Conservation (phyloP, 2,329 filamentous ascomycete species). For the Cadophora sp. region DNA sequence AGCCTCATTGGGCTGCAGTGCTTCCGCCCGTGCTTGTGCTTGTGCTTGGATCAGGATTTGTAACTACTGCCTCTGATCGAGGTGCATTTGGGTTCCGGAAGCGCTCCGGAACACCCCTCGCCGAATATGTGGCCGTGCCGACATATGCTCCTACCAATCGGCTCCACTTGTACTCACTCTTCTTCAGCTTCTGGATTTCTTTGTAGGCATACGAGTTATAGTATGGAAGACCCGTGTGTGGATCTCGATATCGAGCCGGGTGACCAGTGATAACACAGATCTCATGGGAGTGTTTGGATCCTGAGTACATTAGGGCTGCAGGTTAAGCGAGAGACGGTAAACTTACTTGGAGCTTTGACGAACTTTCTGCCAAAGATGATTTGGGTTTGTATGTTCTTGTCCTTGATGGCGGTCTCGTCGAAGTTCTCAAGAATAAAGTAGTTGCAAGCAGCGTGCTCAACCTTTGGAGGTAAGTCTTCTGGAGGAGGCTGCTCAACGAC, state of each 20-base stretch:
- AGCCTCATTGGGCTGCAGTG: conserved; percentile 14
- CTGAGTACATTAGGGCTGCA: conserved; percentile 33
- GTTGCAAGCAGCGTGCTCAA: conserved; percentile 60
- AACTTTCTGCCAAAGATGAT: conserved; percentile 61
- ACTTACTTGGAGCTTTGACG: conserved; percentile 54
- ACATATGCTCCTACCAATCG: conserved; percentile 82
- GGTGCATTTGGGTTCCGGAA: conserved; percentile 54
- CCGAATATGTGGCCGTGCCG: conserved; percentile 68
- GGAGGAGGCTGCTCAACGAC: conserved; percentile 28
- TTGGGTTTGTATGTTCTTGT: conserved; percentile 60
- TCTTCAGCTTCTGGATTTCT: conserved; percentile 77
- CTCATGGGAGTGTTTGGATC: conserved; percentile 41
- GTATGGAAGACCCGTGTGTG: conserved; percentile 82
- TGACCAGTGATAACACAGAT: conserved; percentile 85
- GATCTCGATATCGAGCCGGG: conserved; percentile 83
- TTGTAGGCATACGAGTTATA: conserved; percentile 80
- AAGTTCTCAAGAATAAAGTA: conserved; percentile 65
- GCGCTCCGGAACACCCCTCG: conserved; percentile 79
- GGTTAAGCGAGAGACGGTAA: not conserved
- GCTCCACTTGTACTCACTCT: conserved; percentile 84
- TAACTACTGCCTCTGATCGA: conserved; percentile 2
- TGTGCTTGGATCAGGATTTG: not conserved
- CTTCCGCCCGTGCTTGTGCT: conserved; percentile 7
- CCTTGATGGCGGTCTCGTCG: conserved; percentile 54
- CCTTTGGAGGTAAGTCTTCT: conserved; percentile 39